These are phyloP conservation scores for Neonectria neomacrospora DNA, from an alignment of 2,329 filamentous ascomycete species.

Conservation along the genomic window DNA sequence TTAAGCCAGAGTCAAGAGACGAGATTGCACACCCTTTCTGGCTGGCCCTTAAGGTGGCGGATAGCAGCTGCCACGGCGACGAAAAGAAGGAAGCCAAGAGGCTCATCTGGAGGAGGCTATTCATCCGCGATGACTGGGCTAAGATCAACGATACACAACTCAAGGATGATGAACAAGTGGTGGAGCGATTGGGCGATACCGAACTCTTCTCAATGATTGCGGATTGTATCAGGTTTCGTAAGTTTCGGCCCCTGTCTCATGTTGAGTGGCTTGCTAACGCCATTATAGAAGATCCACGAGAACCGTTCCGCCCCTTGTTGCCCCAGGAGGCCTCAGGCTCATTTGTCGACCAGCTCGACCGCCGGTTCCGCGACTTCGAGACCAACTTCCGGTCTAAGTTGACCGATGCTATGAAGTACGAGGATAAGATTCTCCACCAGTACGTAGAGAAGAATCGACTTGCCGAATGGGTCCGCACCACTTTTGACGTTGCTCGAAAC, in stretches of 20 bases:
- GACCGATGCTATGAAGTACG: slow-evolving; percentile 75
- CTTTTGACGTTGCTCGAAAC: slow-evolving; percentile 52
- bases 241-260: slow-evolving; percentile 45
- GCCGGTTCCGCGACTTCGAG: slow-evolving; percentile 69
- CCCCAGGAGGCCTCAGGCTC: slow-evolving; percentile 69
- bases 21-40: slow-evolving; percentile 77
- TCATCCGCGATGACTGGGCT: slow-evolving; percentile 86
- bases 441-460: slow-evolving; percentile 76
- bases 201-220: slow-evolving; percentile 75
- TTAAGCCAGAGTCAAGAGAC: slow-evolving; percentile 60
- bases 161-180: slow-evolving; percentile 76
- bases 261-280: slow-evolving; percentile 44
- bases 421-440: slow-evolving; percentile 73
- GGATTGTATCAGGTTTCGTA: slow-evolving; percentile 73
- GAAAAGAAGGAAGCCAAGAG: slow-evolving; percentile 68
- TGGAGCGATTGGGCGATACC: slow-evolving; percentile 71
- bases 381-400: slow-evolving; percentile 74
- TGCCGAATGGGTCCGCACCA: slow-evolving; percentile 70
- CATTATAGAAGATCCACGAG: slow-evolving; percentile 54
- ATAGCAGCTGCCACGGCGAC: slow-evolving; percentile 64
- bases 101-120: slow-evolving; percentile 87
- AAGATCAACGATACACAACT: slow-evolving; percentile 80
- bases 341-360: slow-evolving; percentile 69
- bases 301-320: slow-evolving; percentile 57
- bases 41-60: slow-evolving; percentile 73